These are phyloP conservation scores for Ramularia endophylla DNA, from an alignment of 2,329 filamentous ascomycete species.

Conservation along the genomic window DNA sequence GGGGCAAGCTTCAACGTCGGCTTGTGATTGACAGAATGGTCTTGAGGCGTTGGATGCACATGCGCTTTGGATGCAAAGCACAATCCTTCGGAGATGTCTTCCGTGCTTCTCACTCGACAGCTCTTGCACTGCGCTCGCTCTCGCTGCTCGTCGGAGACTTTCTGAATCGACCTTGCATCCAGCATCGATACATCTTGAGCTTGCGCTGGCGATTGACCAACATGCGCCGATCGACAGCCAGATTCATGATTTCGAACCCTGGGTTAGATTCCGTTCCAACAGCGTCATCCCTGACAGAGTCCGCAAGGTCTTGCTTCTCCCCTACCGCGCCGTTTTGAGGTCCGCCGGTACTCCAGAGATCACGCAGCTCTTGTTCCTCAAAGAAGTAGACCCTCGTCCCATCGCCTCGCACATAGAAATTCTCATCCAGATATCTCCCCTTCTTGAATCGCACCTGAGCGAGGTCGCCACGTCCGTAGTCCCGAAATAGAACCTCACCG, in stretches of 20 bases:
- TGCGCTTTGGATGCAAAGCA: too few species aligned
- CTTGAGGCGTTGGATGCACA: too few species aligned
- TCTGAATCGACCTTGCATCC: constrained; percentile 79
- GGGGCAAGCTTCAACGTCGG: too few species aligned
- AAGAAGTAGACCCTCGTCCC: constrained; percentile 98
- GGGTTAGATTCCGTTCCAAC: constrained; percentile 16
- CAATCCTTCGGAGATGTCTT: too few species aligned
- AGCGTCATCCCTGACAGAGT: constrained; percentile 16
- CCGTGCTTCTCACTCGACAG: too few species aligned
- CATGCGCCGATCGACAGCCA: constrained; percentile 81
- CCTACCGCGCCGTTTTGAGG: constrained; percentile 15
- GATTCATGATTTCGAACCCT: constrained; percentile 62
- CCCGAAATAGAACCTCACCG: constrained; percentile 89
- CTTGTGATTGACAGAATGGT: too few species aligned
- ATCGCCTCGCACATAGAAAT: constrained; percentile 94
- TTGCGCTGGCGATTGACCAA: constrained; percentile 86
- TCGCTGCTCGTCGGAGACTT: constrained; percentile 47
- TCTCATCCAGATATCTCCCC: constrained; percentile 87
- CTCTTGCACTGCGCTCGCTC: too few species aligned
- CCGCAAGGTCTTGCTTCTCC: constrained; percentile 19
- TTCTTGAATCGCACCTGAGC: constrained; percentile 98
- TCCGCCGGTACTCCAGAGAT: constrained; percentile 62
- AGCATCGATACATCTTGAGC: constrained; percentile 98
- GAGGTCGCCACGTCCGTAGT: constrained; percentile 92
- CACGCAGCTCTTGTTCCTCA: constrained; percentile 71